Base-by-base conservation (phyloP, 805 yeast species). In the Candida vaughaniae region DNA sequence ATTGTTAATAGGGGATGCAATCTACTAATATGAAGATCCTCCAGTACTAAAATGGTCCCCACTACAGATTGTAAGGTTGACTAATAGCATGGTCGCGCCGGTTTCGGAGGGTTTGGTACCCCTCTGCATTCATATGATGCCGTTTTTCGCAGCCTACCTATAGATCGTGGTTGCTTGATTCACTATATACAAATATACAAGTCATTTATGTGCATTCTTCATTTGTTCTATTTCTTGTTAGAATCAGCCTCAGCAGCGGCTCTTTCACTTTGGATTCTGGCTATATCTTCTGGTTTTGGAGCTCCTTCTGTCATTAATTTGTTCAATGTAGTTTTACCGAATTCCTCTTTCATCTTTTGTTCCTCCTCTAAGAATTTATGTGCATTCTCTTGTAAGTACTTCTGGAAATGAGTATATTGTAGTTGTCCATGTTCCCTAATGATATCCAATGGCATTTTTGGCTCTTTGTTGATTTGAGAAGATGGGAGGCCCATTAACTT, bases 391-490 rank as follows among this genome's bases (percentile, higher is more conserved):
- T 71, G 62, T 52, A 77, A 64, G 52, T 73, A 77, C 48, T 62
- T 74, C 66, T 81, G 80, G 79, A 88, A 85, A 50, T 80, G 79
- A 52, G 82, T 80, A 61, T 88, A 91, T 60, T 86, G 88, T 67
- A 80, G 78, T 64, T 88, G 95, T 51, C 96, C 96, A 58, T 86
- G 91, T 58, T 88, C 95, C 59, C 97, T 84, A 48, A 90, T 80
- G 38, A 79, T 59, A 64, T 91, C 99, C 58, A 89, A 75, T 20
- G 96, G 96, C 82, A 83, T 78, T 64, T 80, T 78, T 43, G 82
- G 82, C 48, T 55, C 75, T 56, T 56, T 66, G 49, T 56, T 77
- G 40, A 69, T 64, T 1, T 65, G 52, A 5, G 71, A 52, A 18
- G 57, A 50, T 31, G 82, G 77, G 28, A 81, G 63, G 28, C 95